These are phyloP conservation scores for Leishmania major DNA, from an alignment of 208 protist genomes.

Conservation along the genomic window DNA sequence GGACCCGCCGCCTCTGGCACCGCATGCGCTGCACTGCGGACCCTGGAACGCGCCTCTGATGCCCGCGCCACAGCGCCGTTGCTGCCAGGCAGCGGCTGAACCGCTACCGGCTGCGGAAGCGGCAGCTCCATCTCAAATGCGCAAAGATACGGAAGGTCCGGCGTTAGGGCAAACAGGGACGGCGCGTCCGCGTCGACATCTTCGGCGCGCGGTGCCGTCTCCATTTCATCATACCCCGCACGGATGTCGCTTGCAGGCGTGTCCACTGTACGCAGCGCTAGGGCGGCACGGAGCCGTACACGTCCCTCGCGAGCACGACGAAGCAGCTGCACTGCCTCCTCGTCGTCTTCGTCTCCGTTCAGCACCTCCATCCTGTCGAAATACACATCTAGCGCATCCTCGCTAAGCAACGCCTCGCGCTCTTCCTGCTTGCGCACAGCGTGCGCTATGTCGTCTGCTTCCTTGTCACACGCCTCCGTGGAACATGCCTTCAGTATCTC, in stretches of 20 bases:
- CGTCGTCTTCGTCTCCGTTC: slow-evolving; percentile 26
- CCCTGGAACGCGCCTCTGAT: background rate
- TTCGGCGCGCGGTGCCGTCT: too few species aligned
- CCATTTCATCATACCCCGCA: background rate
- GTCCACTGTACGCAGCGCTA: background rate
- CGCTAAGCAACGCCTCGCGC: slow-evolving; percentile 9
- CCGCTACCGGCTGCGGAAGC: background rate
- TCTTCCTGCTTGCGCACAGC: slow-evolving; percentile 20
- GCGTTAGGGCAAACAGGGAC: too few species aligned
- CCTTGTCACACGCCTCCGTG: too few species aligned
- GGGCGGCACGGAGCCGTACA: background rate
- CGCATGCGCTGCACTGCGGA: background rate
- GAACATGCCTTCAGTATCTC: background rate
- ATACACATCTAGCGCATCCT: slow-evolving; percentile 22
- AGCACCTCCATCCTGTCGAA: slow-evolving; percentile 17
- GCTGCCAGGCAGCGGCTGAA: background rate
- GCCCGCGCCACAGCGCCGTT: background rate
- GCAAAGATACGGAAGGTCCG: slow-evolving; percentile 33
- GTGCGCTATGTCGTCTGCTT: background rate
- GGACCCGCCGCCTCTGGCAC: too few species aligned
- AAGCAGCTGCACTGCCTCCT: slow-evolving; percentile 36
- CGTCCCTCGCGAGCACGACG: slow-evolving; percentile 16
- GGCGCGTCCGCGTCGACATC: background rate
- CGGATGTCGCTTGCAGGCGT: background rate
- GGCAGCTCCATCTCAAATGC: slow-evolving; percentile 63